These are phyloP conservation scores for Phytophthora pluvialis DNA, from an alignment of 352 stramenopile genomes.

Conservation along the genomic window DNA sequence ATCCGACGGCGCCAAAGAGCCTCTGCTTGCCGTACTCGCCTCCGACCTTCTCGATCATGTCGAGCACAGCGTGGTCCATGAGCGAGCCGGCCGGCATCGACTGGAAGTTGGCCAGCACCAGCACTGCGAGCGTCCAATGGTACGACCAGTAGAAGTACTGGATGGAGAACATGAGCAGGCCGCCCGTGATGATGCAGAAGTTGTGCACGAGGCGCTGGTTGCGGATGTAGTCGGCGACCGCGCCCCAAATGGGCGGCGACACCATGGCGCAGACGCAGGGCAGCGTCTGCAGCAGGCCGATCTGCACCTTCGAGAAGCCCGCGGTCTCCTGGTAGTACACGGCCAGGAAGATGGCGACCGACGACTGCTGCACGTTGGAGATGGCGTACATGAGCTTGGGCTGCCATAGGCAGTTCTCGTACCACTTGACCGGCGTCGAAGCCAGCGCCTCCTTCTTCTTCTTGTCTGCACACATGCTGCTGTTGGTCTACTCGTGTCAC, in stretches of 20 bases:
- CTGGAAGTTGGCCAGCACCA: slow-evolving; percentile 64
- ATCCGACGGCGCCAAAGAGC: slow-evolving; percentile 74
- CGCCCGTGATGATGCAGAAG: slow-evolving; percentile 56
- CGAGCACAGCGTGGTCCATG: slow-evolving; percentile 69
- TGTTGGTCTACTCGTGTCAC: slow-evolving; percentile 11
- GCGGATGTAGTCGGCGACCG: slow-evolving; percentile 61
- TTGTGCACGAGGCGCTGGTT: slow-evolving; percentile 69
- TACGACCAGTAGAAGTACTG: slow-evolving; percentile 60
- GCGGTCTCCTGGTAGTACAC: slow-evolving; percentile 72
- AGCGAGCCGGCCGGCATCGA: slow-evolving; percentile 54
- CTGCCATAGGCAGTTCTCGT: slow-evolving; percentile 47
- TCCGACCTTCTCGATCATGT: slow-evolving; percentile 69
- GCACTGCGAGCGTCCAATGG: slow-evolving; percentile 46
- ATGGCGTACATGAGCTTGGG: slow-evolving; percentile 81
- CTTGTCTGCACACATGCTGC: slow-evolving; percentile 13
- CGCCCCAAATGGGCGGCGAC: slow-evolving; percentile 70
- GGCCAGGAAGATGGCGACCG: slow-evolving; percentile 72
- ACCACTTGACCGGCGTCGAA: slow-evolving; percentile 24
- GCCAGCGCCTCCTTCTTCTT: slow-evolving; percentile 9
- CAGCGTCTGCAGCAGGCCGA: slow-evolving; percentile 71
- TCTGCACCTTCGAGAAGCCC: slow-evolving; percentile 74
- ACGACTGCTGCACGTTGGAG: slow-evolving; percentile 60
- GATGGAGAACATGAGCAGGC: slow-evolving; percentile 64
- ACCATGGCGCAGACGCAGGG: slow-evolving; percentile 66
- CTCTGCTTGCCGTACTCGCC: slow-evolving; percentile 84